These are phyloP conservation scores for Paracoccidioides lutzii DNA, from an alignment of 2,329 filamentous ascomycete genomes.

Conservation along the genomic window DNA sequence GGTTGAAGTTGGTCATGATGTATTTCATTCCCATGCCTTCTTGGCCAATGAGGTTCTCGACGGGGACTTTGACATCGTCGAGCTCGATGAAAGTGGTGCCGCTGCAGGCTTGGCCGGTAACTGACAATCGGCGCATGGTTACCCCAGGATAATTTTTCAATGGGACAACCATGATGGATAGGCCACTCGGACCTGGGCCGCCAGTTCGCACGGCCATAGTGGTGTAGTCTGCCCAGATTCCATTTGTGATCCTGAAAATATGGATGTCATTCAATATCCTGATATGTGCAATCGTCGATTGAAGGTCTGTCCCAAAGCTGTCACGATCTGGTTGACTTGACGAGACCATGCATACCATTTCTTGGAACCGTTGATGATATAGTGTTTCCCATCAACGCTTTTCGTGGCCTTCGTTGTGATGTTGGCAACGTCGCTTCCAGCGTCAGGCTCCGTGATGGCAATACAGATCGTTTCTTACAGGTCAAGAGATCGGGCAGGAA, in stretches of 20 bases:
- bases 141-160: slow-evolving; percentile 56
- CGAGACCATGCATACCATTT: slow-evolving; percentile 44
- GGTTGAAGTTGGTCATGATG: slow-evolving; percentile 70
- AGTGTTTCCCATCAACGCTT: slow-evolving; percentile 50
- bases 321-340: slow-evolving; percentile 14
- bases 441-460: slow-evolving; percentile 65
- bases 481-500: slow-evolving; percentile 56
- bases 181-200: slow-evolving; percentile 47
- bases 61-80: slow-evolving; percentile 60
- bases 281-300: neutral
- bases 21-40: slow-evolving; percentile 63
- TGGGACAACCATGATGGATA: slow-evolving; percentile 57
- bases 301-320: neutral
- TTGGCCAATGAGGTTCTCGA: slow-evolving; percentile 54
- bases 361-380: slow-evolving; percentile 62
- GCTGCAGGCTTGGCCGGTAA: slow-evolving; percentile 50
- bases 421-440: slow-evolving; percentile 61
- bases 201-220: slow-evolving; percentile 64
- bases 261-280: neutral
- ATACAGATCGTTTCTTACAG: slow-evolving; percentile 58
- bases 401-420: slow-evolving; percentile 56
- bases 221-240: slow-evolving; percentile 54
- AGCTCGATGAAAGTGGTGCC: slow-evolving; percentile 67
- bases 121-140: slow-evolving; percentile 53
- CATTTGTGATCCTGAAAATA: slow-evolving; percentile 50